Evolutionary conservation across 371 early-diverging fungal genomes (phyloP).

Genomic region (Lichtheimia hyalospora): DNA sequence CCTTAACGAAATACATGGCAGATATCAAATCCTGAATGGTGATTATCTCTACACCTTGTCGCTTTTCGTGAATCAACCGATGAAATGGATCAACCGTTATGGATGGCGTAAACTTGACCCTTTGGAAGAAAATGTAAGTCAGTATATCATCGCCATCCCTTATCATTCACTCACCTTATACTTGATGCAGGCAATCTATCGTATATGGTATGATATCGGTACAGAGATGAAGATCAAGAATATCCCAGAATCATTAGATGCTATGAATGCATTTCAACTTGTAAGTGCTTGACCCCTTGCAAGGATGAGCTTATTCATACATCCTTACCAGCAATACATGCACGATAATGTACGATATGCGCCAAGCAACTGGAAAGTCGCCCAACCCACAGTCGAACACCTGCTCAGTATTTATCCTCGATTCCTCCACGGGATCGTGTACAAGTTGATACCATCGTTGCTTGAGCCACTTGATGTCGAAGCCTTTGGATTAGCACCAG

Average conservation of each 20-base stretch:
- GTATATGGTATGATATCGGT: conserved; percentile 44
- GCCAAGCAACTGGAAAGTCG: conserved; percentile 25
- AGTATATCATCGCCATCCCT: background rate
- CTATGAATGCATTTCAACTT: conserved; percentile 28
- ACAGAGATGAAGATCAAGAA: conserved; percentile 47
- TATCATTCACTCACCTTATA: background rate
- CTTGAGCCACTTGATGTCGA: conserved; percentile 21
- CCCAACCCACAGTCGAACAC: conserved; percentile 30
- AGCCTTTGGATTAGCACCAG: conserved; percentile 24
- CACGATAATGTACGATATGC: conserved; percentile 15
- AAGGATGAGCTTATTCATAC: too few species aligned
- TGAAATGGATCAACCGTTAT: conserved; percentile 43
- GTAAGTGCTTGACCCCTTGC: background rate
- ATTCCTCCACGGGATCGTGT: conserved; percentile 19
- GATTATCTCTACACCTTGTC: conserved; percentile 52
- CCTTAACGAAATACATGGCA: conserved; percentile 53
- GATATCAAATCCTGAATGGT: conserved; percentile 49
- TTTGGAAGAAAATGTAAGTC: conserved; percentile 37
- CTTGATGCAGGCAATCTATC: conserved; percentile 26
- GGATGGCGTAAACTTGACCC: conserved; percentile 47
- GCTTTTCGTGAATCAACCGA: conserved; percentile 47
- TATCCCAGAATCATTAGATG: conserved; percentile 49
- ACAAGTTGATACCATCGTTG: conserved; percentile 17
- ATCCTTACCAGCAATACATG: conserved; percentile 1
- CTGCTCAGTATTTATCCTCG: conserved; percentile 23